Evolutionary conservation across 495 filamentous ascomycete genomes (phyloP).

Genomic region (Penicillium cataractarum): DNA sequence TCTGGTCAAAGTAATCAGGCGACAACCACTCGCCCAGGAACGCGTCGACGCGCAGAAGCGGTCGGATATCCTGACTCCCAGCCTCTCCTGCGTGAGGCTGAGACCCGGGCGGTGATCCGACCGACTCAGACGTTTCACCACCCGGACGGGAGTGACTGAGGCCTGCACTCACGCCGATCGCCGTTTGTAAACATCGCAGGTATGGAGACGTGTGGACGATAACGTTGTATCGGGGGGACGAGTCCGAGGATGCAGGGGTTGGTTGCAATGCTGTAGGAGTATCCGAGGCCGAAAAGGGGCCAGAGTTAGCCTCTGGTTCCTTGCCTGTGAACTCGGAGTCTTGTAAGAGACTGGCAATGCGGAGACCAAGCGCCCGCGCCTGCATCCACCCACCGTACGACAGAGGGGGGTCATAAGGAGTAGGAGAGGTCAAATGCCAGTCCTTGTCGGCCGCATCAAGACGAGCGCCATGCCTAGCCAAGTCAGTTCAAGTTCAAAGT

Average conservation of each 20-base stretch:
- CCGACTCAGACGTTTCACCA: slow-evolving; percentile 17
- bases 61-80: slow-evolving; percentile 26
- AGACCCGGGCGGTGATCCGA: slow-evolving; percentile 4
- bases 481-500: slow-evolving; percentile 5
- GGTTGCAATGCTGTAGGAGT: slow-evolving; percentile 21
- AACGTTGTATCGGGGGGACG: slow-evolving; percentile 68
- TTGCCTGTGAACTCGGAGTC: slow-evolving; percentile 37
- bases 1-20: slow-evolving; percentile 88
- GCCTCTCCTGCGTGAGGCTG: slow-evolving; percentile 3
- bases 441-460: slow-evolving; percentile 91
- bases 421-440: slow-evolving; percentile 94
- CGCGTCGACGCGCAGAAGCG: slow-evolving; percentile 76
- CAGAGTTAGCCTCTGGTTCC: slow-evolving; percentile 21
- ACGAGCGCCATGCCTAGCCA: slow-evolving; percentile 79
- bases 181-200: slow-evolving; percentile 89
- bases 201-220: slow-evolving; percentile 92
- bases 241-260: slow-evolving; percentile 34
- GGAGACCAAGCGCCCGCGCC: slow-evolving; percentile 72
- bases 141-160: slow-evolving; percentile 67
- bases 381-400: slow-evolving; percentile 95
- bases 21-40: slow-evolving; percentile 96
- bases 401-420: slow-evolving; percentile 93
- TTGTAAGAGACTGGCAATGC: slow-evolving; percentile 75
- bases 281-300: slow-evolving; percentile 16
- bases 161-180: slow-evolving; percentile 85